A percentile compares a stretch with the other conserved stretches of the same genome.
Conservation (phyloP, 2,329 filamentous ascomycete genomes). For the Colletotrichum sp. region DNA sequence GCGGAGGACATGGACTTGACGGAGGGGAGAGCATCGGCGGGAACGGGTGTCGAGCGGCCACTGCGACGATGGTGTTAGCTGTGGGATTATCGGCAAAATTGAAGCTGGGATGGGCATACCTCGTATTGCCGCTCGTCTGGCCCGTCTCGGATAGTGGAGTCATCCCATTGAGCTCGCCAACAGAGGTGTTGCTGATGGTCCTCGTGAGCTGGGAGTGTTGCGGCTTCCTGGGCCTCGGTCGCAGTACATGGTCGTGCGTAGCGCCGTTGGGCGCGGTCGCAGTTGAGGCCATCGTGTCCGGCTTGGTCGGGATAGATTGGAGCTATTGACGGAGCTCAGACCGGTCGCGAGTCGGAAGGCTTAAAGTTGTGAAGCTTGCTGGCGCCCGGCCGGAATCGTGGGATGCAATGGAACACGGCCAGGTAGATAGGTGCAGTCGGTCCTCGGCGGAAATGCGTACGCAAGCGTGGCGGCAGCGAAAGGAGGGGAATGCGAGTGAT, state of each 20-base stretch:
- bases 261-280: conserved; percentile 11
- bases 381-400: background rate
- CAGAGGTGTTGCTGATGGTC: conserved; percentile 18
- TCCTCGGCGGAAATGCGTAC: background rate
- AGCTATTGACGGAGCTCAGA: background rate
- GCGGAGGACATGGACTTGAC: conserved; percentile 84
- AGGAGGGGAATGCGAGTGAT: background rate
- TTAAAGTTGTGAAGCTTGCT: background rate
- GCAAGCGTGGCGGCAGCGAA: background rate
- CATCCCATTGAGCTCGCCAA: conserved; percentile 6
- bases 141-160: conserved; percentile 12
- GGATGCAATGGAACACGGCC: background rate
- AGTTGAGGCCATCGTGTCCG: conserved; percentile 7
- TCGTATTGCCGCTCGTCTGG: conserved; percentile 18
- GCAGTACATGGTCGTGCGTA: conserved; percentile 46
- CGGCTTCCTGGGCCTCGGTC: conserved; percentile 55
- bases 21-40: conserved; percentile 91
- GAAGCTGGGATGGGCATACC: background rate
- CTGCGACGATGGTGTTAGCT: conserved; percentile 45
- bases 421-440: background rate
- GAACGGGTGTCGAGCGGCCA: conserved; percentile 81
- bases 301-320: background rate
- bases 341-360: background rate
- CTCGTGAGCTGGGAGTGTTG: conserved; percentile 44
- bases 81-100: background rate